Conservation (phyloP, 1,139 yeast species). For the Suhomyces wounanorum region DNA sequence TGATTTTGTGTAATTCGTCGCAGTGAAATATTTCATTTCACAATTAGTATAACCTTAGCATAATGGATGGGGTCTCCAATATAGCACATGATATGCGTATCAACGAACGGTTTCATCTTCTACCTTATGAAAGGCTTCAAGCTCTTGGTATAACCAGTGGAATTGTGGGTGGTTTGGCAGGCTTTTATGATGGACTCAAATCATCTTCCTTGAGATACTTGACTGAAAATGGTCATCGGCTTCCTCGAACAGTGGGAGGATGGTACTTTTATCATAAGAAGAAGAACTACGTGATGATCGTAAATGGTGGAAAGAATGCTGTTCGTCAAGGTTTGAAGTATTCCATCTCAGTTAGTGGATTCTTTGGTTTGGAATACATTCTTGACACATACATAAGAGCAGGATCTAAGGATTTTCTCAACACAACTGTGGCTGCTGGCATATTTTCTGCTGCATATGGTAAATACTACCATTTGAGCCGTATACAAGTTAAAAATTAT, state of each 20-base stretch:
- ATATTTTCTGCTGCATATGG: constrained; percentile 57
- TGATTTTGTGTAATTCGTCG: constrained; percentile 7
- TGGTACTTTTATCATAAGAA: constrained; percentile 91
- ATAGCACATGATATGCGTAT: constrained; percentile 12
- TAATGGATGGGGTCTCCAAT: not conserved
- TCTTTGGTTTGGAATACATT: constrained; percentile 63
- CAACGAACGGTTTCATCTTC: constrained; percentile 45
- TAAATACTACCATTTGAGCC: constrained; percentile 42
- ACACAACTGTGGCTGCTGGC: constrained; percentile 59
- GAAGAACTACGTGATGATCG: constrained; percentile 73
- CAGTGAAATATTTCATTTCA: not conserved
- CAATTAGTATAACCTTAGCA: not conserved
- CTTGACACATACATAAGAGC: constrained; percentile 52
- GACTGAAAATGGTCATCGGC: constrained; percentile 80
- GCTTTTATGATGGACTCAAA: constrained; percentile 64
- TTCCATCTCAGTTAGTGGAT: constrained; percentile 48
- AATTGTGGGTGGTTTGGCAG: constrained; percentile 59
- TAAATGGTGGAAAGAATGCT: constrained; percentile 53
- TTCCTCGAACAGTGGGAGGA: constrained; percentile 78
- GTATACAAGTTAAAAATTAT: constrained; percentile 49
- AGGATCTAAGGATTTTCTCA: constrained; percentile 59
- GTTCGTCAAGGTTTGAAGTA: constrained; percentile 46
- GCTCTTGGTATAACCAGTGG: constrained; percentile 43
- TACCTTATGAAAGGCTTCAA: constrained; percentile 38
- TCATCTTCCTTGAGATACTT: constrained; percentile 60